Percentiles rank a stretch among this genome's conserved stretches.
phyloP scores from a whole-genome alignment of 805 yeast species.

The Nakazawaea ambrosiae region DNA sequence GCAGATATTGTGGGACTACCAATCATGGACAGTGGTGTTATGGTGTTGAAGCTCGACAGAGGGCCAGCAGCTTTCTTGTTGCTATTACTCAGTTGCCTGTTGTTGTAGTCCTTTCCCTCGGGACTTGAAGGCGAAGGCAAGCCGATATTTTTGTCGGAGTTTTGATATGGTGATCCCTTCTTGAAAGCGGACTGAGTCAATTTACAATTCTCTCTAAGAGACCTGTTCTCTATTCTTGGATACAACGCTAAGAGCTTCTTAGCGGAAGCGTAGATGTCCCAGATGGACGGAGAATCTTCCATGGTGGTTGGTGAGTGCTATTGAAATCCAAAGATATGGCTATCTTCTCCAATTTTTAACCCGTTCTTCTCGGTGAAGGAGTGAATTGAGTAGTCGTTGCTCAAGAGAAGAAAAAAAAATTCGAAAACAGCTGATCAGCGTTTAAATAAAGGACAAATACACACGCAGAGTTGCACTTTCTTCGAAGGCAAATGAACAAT shows the following conservation, averaged over 20 bases:
- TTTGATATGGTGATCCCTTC: background rate
- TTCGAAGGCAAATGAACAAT: too few species aligned
- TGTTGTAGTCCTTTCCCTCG: constrained; percentile 2
- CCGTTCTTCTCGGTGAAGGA: too few species aligned
- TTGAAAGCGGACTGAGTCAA: constrained; percentile 15
- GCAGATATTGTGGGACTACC: constrained; percentile 8
- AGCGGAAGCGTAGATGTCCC: constrained; percentile 28
- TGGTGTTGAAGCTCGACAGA: background rate
- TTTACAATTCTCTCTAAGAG: constrained; percentile 21
- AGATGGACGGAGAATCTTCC: constrained; percentile 20
- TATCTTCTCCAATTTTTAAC: too few species aligned
- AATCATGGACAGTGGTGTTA: constrained; percentile 10
- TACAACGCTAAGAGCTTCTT: constrained; percentile 24
- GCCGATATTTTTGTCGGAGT: background rate
- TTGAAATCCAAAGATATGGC: too few species aligned
- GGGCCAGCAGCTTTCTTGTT: background rate
- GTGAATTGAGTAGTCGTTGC: too few species aligned
- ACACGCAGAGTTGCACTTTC: too few species aligned
- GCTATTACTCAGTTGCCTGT: background rate
- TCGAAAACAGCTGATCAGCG: too few species aligned
- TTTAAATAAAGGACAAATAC: too few species aligned
- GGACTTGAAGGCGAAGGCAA: constrained; percentile 6
- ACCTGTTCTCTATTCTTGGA: constrained; percentile 26
- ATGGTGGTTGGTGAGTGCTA: background rate
- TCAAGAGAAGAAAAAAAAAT: background rate